These are phyloP conservation scores for Hemileccinum rubropunctum DNA, from an alignment of 768 basidiomycete genomes.

Conservation along the genomic window DNA sequence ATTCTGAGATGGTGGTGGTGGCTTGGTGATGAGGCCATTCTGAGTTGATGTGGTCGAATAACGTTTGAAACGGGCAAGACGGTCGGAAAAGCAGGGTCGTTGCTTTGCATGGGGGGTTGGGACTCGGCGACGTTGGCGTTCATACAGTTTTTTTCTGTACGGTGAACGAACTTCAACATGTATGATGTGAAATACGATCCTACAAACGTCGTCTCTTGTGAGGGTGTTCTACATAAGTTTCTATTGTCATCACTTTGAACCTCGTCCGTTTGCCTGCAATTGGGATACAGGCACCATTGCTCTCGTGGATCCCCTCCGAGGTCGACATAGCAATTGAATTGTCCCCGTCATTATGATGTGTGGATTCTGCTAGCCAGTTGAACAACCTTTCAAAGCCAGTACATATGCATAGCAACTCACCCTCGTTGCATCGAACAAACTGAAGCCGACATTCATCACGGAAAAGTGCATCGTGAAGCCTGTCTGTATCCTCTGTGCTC, in stretches of 20 bases:
- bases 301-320: not conserved
- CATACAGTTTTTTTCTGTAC: too few species aligned
- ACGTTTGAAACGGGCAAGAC: too few species aligned
- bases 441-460: not conserved
- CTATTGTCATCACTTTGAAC: slow-evolving; percentile 4
- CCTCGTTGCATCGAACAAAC: not conserved
- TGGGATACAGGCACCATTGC: not conserved
- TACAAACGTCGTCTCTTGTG: not conserved
- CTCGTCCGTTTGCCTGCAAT: not conserved
- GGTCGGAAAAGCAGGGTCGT: too few species aligned
- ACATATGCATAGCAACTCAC: not conserved
- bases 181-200: not conserved
- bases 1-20: too few species aligned
- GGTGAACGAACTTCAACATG: too few species aligned
- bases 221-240: not conserved
- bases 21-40: too few species aligned
- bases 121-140: too few species aligned
- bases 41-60: too few species aligned
- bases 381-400: not conserved
- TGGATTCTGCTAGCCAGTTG: not conserved
- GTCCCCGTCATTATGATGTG: too few species aligned
- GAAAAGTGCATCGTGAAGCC: slow-evolving; percentile 10
- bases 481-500: slow-evolving; percentile 4
- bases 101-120: too few species aligned
- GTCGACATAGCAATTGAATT: too few species aligned